Evolutionary conservation across 2,329 filamentous ascomycete genomes (phyloP).

Genomic region (Alternaria dauci): DNA sequence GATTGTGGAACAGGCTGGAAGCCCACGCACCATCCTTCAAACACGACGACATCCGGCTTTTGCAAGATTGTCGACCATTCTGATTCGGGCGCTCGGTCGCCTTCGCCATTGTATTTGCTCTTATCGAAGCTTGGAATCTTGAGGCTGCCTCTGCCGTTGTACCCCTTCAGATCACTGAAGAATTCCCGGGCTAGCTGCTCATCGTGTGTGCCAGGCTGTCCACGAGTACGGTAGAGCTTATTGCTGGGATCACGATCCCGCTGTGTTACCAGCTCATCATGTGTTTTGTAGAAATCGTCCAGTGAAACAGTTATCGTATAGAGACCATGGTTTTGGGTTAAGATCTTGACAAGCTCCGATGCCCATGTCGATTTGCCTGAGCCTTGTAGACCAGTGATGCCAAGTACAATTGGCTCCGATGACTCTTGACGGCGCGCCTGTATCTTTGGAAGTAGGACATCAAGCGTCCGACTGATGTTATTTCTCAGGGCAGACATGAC

Average conservation of each 20-base stretch:
- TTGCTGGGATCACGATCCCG: constrained; percentile 73
- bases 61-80: constrained; percentile 69
- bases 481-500: constrained; percentile 39
- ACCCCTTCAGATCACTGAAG: constrained; percentile 66
- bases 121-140: constrained; percentile 85
- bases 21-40: constrained; percentile 92
- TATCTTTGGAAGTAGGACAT: constrained; percentile 41
- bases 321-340: constrained; percentile 36
- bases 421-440: constrained; percentile 26
- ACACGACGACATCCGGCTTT: constrained; percentile 72
- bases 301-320: constrained; percentile 55
- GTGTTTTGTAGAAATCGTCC: constrained; percentile 87
- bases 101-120: constrained; percentile 75
- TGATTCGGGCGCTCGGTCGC: constrained; percentile 72
- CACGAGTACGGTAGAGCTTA: constrained; percentile 79
- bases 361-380: constrained; percentile 91
- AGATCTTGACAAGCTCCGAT: constrained; percentile 46
- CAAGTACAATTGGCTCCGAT: constrained; percentile 78
- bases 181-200: constrained; percentile 69
- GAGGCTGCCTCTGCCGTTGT: constrained; percentile 58
- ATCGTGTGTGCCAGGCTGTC: constrained; percentile 86
- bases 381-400: constrained; percentile 90
- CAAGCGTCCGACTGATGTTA: constrained; percentile 41
- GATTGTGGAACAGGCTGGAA: constrained; percentile 72
- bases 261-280: constrained; percentile 71